phyloP scores from a whole-genome alignment of 805 yeast genomes.

The Kuraishia molischiana region DNA sequence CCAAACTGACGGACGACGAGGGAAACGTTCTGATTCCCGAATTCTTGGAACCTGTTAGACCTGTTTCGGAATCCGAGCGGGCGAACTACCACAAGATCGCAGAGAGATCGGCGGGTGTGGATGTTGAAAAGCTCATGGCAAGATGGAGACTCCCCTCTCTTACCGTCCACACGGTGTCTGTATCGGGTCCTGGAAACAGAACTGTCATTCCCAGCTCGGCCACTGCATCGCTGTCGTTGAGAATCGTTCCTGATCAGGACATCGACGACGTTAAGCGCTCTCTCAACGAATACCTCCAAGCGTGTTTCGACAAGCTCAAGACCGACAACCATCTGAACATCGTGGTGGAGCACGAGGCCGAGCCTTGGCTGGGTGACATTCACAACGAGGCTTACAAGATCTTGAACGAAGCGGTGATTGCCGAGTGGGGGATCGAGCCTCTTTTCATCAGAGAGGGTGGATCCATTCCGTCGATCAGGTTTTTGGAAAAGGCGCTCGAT shows the following conservation, averaged over 20 bases:
- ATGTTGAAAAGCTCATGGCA: slow-evolving; percentile 47
- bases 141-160: slow-evolving; percentile 90
- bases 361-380: slow-evolving; percentile 94
- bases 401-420: slow-evolving; percentile 47
- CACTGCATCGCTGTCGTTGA: slow-evolving; percentile 64
- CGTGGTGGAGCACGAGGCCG: slow-evolving; percentile 73
- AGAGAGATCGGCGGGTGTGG: slow-evolving; percentile 19
- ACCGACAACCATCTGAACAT: slow-evolving; percentile 57
- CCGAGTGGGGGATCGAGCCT: slow-evolving; percentile 77
- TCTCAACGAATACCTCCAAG: slow-evolving; percentile 35
- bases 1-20: slow-evolving; percentile 48
- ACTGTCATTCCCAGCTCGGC: slow-evolving; percentile 86
- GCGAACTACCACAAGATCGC: slow-evolving; percentile 52
- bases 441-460: slow-evolving; percentile 93
- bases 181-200: slow-evolving; percentile 83
- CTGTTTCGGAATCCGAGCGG: slow-evolving; percentile 47
- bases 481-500: slow-evolving; percentile 66
- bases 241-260: slow-evolving; percentile 87
- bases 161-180: slow-evolving; percentile 74
- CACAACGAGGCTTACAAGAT: slow-evolving; percentile 62
- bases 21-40: slow-evolving; percentile 55
- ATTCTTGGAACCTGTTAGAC: slow-evolving; percentile 60
- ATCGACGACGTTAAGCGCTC: slow-evolving; percentile 43
- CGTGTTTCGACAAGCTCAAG: slow-evolving; percentile 36
- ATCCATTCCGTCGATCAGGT: slow-evolving; percentile 84